phyloP scores from a whole-genome alignment of 2,329 filamentous ascomycete genomes.

The Leptosphaerulina australis region DNA sequence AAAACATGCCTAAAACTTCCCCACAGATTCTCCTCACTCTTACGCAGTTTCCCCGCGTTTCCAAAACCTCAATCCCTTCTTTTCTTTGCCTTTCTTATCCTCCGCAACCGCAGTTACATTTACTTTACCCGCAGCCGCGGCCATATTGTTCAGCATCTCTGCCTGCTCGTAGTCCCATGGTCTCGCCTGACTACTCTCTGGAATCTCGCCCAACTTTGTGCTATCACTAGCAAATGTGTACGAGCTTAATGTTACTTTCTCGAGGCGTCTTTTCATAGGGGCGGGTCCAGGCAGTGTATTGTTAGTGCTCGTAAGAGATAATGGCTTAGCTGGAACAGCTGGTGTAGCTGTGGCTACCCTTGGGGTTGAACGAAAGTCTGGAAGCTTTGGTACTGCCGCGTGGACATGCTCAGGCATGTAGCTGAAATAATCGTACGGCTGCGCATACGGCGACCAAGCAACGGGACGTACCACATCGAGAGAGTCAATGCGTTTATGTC shows the following conservation, averaged over 20 bases:
- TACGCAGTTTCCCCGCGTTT: constrained; percentile 19
- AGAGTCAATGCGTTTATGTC: constrained; percentile 29
- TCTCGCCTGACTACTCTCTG: constrained; percentile 51
- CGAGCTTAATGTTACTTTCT: constrained; percentile 48
- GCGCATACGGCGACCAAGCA: constrained; percentile 16
- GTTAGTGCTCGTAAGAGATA: constrained; percentile 2
- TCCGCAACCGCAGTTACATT: neutral
- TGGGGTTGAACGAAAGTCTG: constrained; percentile 22
- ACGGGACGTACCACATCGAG: constrained; percentile 25
- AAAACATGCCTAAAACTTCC: neutral
- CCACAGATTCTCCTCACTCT: neutral
- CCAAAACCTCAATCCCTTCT: constrained; percentile 34
- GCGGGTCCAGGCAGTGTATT: constrained; percentile 6
- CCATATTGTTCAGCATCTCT: constrained; percentile 50
- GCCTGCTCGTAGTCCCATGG: constrained; percentile 53
- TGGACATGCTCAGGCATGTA: constrained; percentile 22
- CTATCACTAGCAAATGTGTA: constrained; percentile 54
- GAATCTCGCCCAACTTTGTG: constrained; percentile 58
- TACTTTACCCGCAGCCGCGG: constrained; percentile 24
- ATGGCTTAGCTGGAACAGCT: constrained; percentile 9
- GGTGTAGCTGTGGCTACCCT: constrained; percentile 7
- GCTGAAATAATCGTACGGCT: constrained; percentile 18
- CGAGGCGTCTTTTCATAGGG: constrained; percentile 35
- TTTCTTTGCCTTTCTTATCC: constrained; percentile 17
- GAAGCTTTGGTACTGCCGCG: constrained; percentile 22